phyloP scores from a whole-genome alignment of 345 rosid genomes.

The Capsella bursapastoris region DNA sequence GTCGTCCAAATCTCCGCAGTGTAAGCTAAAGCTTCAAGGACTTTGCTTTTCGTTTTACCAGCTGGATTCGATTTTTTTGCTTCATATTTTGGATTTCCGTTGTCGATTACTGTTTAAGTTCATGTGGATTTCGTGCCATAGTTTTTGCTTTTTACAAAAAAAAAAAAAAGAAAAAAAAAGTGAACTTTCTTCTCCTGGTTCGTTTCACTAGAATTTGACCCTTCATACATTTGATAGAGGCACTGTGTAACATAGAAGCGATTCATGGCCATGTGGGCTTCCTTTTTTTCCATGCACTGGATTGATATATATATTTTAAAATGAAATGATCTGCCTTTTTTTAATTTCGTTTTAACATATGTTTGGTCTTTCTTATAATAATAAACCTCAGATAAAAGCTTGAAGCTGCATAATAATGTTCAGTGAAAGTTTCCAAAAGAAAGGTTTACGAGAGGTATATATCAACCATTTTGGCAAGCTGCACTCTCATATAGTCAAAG shows the following conservation, averaged over 20 bases:
- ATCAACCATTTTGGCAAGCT: background rate
- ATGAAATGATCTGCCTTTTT: background rate
- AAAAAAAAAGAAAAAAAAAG: no score
- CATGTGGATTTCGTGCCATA: background rate
- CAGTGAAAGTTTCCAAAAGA: background rate
- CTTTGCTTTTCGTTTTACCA: background rate
- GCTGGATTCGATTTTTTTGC: background rate
- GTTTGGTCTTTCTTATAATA: background rate
- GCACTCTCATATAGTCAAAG: background rate
- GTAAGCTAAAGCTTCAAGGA: background rate
- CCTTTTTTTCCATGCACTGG: background rate
- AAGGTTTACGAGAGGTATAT: slow-evolving; percentile 8
- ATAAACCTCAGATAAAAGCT: background rate
- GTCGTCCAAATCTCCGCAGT: background rate
- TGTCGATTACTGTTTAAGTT: background rate
- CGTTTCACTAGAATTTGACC: background rate
- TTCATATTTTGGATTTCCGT: background rate
- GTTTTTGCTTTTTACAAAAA: no score
- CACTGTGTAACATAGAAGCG: background rate
- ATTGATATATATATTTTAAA: background rate
- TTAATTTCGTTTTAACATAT: no score
- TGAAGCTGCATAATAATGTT: slow-evolving; percentile 26
- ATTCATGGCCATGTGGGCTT: background rate
- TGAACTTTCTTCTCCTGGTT: background rate
- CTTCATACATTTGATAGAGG: background rate